These are phyloP conservation scores for Microcyclospora tardicrescens DNA, from an alignment of 2,329 filamentous ascomycete species.

Conservation along the genomic window DNA sequence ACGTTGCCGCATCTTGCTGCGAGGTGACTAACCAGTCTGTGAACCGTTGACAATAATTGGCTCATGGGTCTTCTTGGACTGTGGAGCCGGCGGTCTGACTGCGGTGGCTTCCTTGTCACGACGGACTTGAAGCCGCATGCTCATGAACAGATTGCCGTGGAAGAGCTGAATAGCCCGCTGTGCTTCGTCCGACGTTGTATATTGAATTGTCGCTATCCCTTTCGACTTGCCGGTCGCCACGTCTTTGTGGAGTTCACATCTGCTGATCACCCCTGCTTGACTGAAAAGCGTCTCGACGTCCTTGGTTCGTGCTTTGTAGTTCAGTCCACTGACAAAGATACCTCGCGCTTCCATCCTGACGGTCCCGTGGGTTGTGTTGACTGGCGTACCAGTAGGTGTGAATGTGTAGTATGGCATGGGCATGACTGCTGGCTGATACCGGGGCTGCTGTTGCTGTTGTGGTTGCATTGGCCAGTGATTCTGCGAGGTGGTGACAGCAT, in stretches of 20 bases:
- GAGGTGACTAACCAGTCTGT: not conserved
- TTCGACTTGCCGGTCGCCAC: constrained; percentile 14
- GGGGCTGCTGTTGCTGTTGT: constrained; percentile 1
- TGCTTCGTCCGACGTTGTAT: constrained; percentile 13
- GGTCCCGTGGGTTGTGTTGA: constrained; percentile 14
- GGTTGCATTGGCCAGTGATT: not conserved
- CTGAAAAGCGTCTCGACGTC: constrained; percentile 16
- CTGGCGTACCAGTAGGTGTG: constrained; percentile 10
- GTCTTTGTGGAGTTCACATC: constrained; percentile 15
- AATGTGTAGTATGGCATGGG: not conserved
- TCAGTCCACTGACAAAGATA: constrained; percentile 17
- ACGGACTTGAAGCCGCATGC: constrained; percentile 15
- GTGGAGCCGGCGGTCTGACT: constrained; percentile 9
- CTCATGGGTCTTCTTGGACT: constrained; percentile 2
- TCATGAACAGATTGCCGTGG: constrained; percentile 12
- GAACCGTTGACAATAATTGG: constrained; percentile 12
- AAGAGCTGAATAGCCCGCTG: constrained; percentile 15
- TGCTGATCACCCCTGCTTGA: constrained; percentile 14
- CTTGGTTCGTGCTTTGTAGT: constrained; percentile 14
- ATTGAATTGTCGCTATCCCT: constrained; percentile 18
- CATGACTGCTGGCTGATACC: not conserved
- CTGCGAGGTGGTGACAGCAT: too few relatives aligned
- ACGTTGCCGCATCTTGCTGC: too few relatives aligned
- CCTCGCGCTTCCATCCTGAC: constrained; percentile 16
- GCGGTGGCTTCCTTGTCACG: constrained; percentile 14